A percentile compares a stretch with the other conserved stretches of the same genome.
These are phyloP conservation scores for Blastobotrys buckinghamii DNA, from an alignment of 1,139 yeast genomes.

Conservation along the genomic window DNA sequence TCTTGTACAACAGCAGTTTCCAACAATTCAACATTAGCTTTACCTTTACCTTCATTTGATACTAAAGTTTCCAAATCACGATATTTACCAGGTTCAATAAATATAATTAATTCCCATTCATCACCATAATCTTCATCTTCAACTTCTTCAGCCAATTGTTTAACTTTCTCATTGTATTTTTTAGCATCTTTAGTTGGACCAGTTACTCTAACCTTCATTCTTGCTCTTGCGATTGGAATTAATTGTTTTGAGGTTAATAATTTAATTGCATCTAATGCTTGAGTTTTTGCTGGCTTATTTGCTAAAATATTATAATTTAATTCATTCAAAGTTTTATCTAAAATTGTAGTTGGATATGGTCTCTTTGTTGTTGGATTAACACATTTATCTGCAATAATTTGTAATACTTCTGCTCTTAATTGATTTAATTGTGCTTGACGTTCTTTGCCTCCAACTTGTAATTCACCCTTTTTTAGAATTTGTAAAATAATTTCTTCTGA, in stretches of 20 bases:
- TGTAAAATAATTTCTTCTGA: slow-evolving; percentile 69
- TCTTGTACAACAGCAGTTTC: slow-evolving; percentile 86
- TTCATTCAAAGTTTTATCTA: slow-evolving; percentile 78
- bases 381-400: slow-evolving; percentile 81
- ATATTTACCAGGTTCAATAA: slow-evolving; percentile 86
- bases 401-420: slow-evolving; percentile 76
- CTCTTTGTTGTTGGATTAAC: slow-evolving; percentile 85
- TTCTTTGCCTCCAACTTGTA: slow-evolving; percentile 92
- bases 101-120: slow-evolving; percentile 57
- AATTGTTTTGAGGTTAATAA: slow-evolving; percentile 69
- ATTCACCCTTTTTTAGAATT: slow-evolving; percentile 84
- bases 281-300: slow-evolving; percentile 76
- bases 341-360: slow-evolving; percentile 91
- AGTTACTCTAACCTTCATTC: slow-evolving; percentile 71
- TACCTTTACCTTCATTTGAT: slow-evolving; percentile 46
- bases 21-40: slow-evolving; percentile 72
- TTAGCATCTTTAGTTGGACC: slow-evolving; percentile 45
- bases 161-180: slow-evolving; percentile 45
- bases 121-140: slow-evolving; percentile 47
- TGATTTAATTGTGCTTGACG: slow-evolving; percentile 70
- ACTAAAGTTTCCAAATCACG: slow-evolving; percentile 61
- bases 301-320: slow-evolving; percentile 75
- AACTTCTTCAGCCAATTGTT: slow-evolving; percentile 46
- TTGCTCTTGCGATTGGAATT: slow-evolving; percentile 90
- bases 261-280: slow-evolving; percentile 89